Conservation (phyloP, 176 grass and related monocot species). For the Tuctoria greenei region DNA sequence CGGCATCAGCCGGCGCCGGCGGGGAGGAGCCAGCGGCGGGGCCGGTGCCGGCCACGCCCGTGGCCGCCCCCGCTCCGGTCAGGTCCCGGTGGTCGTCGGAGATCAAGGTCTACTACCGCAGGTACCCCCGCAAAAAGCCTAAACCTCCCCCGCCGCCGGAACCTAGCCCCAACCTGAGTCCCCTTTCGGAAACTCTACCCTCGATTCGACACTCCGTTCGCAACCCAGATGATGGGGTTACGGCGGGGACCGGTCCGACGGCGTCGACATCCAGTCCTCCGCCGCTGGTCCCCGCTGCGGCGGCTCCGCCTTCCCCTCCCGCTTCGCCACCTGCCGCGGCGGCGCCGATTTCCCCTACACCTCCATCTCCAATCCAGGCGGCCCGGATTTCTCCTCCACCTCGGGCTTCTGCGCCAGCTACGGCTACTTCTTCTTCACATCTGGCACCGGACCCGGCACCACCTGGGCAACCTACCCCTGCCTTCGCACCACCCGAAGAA, state of each 20-base stretch:
- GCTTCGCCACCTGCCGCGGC: not conserved
- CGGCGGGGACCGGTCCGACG: conserved; percentile 20
- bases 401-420: not conserved
- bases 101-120: conserved; percentile 88
- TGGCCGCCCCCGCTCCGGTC: not conserved
- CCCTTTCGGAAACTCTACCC: conserved; percentile 44
- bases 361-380: conserved; percentile 9
- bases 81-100: conserved; percentile 56
- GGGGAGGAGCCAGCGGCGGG: conserved; percentile 1
- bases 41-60: not conserved
- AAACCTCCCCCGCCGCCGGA: conserved; percentile 42
- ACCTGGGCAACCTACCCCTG: not conserved
- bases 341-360: not conserved
- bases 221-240: conserved; percentile 3
- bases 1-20: conserved; percentile 38
- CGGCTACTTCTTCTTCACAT: not conserved
- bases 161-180: conserved; percentile 22
- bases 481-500: not conserved
- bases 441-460: not conserved
- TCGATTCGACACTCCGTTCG: conserved; percentile 35
- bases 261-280: conserved; percentile 21
- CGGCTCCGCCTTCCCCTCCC: not conserved
- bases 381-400: conserved; percentile 18
- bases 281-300: not conserved
- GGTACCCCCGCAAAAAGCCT: conserved; percentile 56